Evolutionary conservation across 2,329 filamentous ascomycete species (phyloP).

Genomic region (Epichloe coenophiala): DNA sequence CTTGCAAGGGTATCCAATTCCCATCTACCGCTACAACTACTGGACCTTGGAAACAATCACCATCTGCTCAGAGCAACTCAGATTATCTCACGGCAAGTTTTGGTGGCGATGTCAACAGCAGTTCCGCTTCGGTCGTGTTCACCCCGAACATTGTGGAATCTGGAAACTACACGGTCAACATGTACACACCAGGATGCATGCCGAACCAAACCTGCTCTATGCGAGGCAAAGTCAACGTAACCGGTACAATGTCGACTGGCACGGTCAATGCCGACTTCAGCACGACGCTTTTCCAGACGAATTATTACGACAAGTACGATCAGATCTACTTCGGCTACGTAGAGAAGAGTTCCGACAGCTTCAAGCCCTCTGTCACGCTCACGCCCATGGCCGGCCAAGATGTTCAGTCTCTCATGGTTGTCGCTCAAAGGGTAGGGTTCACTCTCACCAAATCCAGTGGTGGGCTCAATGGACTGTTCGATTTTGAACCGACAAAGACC

Average conservation of each 20-base stretch:
- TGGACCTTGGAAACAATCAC: conserved; percentile 60
- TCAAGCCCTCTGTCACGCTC: conserved; percentile 71
- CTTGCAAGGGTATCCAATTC: conserved; percentile 49
- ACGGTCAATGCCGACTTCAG: conserved; percentile 34
- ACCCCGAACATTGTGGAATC: conserved; percentile 73
- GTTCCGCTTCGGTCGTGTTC: conserved; percentile 60
- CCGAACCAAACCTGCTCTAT: conserved; percentile 63
- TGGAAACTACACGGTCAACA: conserved; percentile 79
- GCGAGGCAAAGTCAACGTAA: conserved; percentile 73
- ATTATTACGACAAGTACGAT: conserved; percentile 94
- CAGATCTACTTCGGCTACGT: conserved; percentile 77
- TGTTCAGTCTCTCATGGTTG: conserved; percentile 53
- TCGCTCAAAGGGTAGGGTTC: conserved; percentile 83
- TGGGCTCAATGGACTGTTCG: conserved; percentile 79
- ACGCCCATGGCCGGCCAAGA: conserved; percentile 52
- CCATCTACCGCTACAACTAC: conserved; percentile 54
- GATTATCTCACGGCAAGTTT: conserved; percentile 64
- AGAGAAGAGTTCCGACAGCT: conserved; percentile 57
- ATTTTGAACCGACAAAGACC: conserved; percentile 54
- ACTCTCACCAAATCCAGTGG: conserved; percentile 59
- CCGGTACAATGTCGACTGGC: conserved; percentile 50
- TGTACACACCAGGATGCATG: conserved; percentile 86
- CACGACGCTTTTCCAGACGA: conserved; percentile 70
- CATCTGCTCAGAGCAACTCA: conserved; percentile 55
- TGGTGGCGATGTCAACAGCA: conserved; percentile 36